These are phyloP conservation scores for Xylariaceae sp. DNA, from an alignment of 2,329 filamentous ascomycete species.

Conservation along the genomic window DNA sequence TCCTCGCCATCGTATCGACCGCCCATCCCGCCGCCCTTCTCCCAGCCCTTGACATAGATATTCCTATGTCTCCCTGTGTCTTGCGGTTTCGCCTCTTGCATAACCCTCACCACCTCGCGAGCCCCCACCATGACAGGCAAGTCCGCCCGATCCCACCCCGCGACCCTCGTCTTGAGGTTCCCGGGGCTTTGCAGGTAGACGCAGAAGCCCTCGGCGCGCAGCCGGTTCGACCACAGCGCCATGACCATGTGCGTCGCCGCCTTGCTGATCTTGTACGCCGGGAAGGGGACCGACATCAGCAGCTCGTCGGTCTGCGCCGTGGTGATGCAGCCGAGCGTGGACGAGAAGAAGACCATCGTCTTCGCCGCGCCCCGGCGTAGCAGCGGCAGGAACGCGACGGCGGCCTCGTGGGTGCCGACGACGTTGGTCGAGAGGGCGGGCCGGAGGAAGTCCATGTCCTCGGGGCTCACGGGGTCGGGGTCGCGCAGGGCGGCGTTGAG, in stretches of 20 bases:
- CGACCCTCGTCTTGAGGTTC: conserved; percentile 3
- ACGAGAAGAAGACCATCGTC: conserved; percentile 6
- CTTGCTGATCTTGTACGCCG: conserved; percentile 6
- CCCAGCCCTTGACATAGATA: not conserved
- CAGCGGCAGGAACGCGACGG: conserved; percentile 23
- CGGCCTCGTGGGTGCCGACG: conserved; percentile 29
- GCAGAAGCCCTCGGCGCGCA: conserved; percentile 3
- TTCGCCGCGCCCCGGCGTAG: conserved; percentile 8
- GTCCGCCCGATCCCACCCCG: not conserved
- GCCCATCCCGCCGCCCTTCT: not conserved
- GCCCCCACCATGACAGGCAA: not conserved
- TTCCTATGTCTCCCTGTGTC: not conserved
- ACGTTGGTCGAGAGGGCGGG: conserved; percentile 23
- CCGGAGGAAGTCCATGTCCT: conserved; percentile 15
- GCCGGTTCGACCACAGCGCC: conserved; percentile 4
- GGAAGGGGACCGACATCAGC: not conserved
- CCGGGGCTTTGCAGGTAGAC: conserved; percentile 4
- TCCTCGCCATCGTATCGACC: not conserved
- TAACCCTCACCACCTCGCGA: not conserved
- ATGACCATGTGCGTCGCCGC: conserved; percentile 1
- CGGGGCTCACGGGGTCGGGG: conserved; percentile 17
- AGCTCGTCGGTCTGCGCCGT: conserved; percentile 2
- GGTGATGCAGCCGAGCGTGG: conserved; percentile 2
- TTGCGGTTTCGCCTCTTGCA: not conserved
- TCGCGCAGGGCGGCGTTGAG: conserved; percentile 10